Percentiles rank a stretch among this genome's conserved stretches.
These are phyloP conservation scores for Schoenoplectus tabernaemontani DNA, from an alignment of 202 grass and related monocot genomes.

Conservation along the genomic window DNA sequence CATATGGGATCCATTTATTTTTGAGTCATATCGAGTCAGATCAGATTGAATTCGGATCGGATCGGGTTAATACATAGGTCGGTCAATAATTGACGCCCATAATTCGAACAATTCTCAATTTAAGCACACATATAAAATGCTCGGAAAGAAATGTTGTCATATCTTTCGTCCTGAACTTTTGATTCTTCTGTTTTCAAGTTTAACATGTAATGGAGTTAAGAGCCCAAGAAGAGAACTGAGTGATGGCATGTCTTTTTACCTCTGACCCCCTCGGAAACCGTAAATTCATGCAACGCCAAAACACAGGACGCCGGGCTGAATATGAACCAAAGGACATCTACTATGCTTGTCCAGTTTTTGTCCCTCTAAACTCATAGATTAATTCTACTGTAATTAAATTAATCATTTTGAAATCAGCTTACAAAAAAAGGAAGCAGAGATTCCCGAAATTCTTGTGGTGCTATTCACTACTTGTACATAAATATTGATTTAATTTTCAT, in stretches of 20 bases:
- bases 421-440: not conserved
- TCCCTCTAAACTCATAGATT: not conserved
- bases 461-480: not conserved
- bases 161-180: not conserved
- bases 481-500: too few relatives aligned
- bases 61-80: too few relatives aligned
- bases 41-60: too few relatives aligned
- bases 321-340: not conserved
- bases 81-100: too few relatives aligned
- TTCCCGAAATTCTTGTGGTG: not conserved
- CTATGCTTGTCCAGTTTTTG: conserved; percentile 5
- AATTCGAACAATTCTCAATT: not conserved
- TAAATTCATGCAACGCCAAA: conserved; percentile 19
- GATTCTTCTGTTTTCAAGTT: not conserved
- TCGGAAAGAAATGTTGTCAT: not conserved
- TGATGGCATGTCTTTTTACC: conserved; percentile 21
- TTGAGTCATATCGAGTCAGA: too few relatives aligned
- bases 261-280: conserved; percentile 9
- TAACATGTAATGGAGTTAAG: conserved; percentile 9
- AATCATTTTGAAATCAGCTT: not conserved
- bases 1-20: too few relatives aligned
- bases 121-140: not conserved
- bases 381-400: not conserved
- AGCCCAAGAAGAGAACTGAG: conserved; percentile 22
- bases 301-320: conserved; percentile 5